Evolutionary conservation across 495 filamentous ascomycete species (phyloP).

Genomic region (Hypoxylon crocopeplum): DNA sequence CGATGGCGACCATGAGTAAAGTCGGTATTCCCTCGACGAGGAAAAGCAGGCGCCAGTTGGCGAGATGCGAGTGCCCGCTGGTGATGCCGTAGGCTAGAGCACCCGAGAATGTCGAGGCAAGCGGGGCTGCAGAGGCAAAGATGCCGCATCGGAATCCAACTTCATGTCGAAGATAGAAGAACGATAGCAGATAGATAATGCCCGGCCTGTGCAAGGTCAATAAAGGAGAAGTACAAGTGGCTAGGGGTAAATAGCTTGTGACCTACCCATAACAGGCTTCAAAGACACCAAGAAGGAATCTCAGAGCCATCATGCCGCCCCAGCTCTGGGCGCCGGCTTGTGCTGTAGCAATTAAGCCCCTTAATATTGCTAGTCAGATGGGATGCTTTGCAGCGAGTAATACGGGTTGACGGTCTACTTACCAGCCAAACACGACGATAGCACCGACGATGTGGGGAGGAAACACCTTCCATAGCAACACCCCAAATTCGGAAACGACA

Average conservation of each 20-base stretch:
- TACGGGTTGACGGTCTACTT: not conserved
- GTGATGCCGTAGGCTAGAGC: conserved; percentile 82
- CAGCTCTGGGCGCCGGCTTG: conserved; percentile 65
- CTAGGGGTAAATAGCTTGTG: not conserved
- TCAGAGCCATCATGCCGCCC: conserved; percentile 66
- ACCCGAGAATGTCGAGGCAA: conserved; percentile 80
- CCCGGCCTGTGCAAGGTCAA: conserved; percentile 53
- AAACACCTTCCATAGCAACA: conserved; percentile 71
- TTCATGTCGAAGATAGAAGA: conserved; percentile 81
- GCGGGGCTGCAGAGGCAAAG: conserved; percentile 73
- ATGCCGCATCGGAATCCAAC: conserved; percentile 75
- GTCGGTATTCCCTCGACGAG: conserved; percentile 79
- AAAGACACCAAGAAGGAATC: conserved; percentile 68
- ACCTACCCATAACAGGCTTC: conserved; percentile 66
- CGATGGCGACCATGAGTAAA: conserved; percentile 63
- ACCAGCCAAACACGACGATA: conserved; percentile 42
- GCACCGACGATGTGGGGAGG: conserved; percentile 51
- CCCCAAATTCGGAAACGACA: conserved; percentile 66
- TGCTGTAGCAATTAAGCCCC: conserved; percentile 60
- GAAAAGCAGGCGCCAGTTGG: conserved; percentile 79
- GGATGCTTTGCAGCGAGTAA: not conserved
- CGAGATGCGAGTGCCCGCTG: conserved; percentile 65
- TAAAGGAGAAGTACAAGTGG: not conserved
- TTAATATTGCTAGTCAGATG: conserved; percentile 24
- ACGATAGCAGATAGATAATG: conserved; percentile 73